Evolutionary conservation across 805 yeast species (phyloP).

Genomic region (Lachancea waltii): DNA sequence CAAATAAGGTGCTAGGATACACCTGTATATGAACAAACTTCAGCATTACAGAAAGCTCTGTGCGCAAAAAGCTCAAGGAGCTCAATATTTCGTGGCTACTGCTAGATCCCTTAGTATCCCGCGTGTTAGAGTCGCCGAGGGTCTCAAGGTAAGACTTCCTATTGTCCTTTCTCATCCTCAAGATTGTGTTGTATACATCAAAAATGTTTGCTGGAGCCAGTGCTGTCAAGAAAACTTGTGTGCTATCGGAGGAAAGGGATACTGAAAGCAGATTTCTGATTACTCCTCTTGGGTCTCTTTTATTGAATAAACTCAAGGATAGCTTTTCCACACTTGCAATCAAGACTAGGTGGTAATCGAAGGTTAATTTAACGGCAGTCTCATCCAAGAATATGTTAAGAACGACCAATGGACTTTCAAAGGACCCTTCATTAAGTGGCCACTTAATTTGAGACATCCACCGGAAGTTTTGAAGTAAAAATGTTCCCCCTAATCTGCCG

Average conservation of each 20-base stretch:
- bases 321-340: slow-evolving; percentile 47
- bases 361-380: slow-evolving; percentile 55
- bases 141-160: slow-evolving; percentile 69
- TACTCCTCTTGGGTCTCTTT: slow-evolving; percentile 41
- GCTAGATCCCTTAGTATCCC: slow-evolving; percentile 19
- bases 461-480: slow-evolving; percentile 44
- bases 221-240: slow-evolving; percentile 68
- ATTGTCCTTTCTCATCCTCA: slow-evolving; percentile 68
- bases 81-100: slow-evolving; percentile 29
- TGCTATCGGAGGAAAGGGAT: slow-evolving; percentile 41
- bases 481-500: slow-evolving; percentile 75
- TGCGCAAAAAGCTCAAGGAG: slow-evolving; percentile 41
- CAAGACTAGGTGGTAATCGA: slow-evolving; percentile 83
- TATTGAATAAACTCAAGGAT: slow-evolving; percentile 59
- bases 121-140: slow-evolving; percentile 48
- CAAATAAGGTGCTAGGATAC: slow-evolving; percentile 78
- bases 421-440: slow-evolving; percentile 44
- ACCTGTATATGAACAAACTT: slow-evolving; percentile 55
- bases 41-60: slow-evolving; percentile 58
- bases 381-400: slow-evolving; percentile 50
- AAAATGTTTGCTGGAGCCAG: slow-evolving; percentile 76
- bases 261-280: slow-evolving; percentile 58
- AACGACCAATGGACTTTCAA: slow-evolving; percentile 59
- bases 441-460: slow-evolving; percentile 66
- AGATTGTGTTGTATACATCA: slow-evolving; percentile 67